Percentiles rank a stretch among this genome's conserved stretches.
Conservation (phyloP, 305 asterid species). For the Coffea humblotiana region DNA sequence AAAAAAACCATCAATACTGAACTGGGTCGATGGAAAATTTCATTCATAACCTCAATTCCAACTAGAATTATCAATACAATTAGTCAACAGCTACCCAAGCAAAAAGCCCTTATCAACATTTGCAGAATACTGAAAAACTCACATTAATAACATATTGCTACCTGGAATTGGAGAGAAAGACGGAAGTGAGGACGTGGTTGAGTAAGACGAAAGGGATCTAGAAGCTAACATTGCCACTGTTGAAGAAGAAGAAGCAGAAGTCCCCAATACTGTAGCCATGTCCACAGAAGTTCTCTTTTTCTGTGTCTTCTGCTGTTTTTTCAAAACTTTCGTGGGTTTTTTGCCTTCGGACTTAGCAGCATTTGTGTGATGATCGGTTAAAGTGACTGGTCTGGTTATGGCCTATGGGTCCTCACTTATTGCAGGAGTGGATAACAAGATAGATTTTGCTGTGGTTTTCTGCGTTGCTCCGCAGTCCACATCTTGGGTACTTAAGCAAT, state of each 20-base stretch:
- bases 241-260: conserved; percentile 43
- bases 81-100: neutral
- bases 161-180: conserved; percentile 44
- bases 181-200: conserved; percentile 31
- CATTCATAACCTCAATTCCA: neutral
- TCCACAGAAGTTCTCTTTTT: neutral
- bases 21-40: neutral
- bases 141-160: conserved; percentile 9
- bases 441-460: conserved; percentile 37
- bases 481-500: neutral
- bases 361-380: conserved; percentile 20
- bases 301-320: conserved; percentile 10
- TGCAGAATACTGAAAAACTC: neutral
- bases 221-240: conserved; percentile 43
- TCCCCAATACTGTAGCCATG: conserved; percentile 59
- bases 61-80: neutral
- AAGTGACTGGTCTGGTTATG: conserved; percentile 12
- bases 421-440: conserved; percentile 52
- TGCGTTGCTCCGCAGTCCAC: neutral
- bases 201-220: conserved; percentile 25
- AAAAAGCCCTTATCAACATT: neutral
- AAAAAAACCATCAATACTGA: neutral
- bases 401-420: neutral
- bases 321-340: neutral
- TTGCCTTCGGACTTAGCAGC: neutral